Evolutionary conservation across 306 rosid genomes (phyloP), one percentile per base, ranked within the genome.

Genomic region (Nissolia schottii): DNA sequence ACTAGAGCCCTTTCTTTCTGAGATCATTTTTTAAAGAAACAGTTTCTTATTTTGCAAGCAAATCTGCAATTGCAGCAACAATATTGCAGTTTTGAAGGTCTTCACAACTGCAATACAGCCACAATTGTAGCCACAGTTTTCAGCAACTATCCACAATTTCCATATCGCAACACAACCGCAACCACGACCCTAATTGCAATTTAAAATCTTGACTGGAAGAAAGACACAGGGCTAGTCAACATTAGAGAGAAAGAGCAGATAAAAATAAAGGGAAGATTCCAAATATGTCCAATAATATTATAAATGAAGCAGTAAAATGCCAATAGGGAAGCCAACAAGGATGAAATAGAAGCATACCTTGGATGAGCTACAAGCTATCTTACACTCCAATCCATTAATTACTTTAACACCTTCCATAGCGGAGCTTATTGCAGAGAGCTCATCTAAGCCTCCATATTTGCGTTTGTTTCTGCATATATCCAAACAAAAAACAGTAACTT

Each of bases 381-480:
- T 95, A 75, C 99, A 91, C 85, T 95, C 99, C 86, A 95, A 84
- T 72, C 99, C 99, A 78, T 95, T 91, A 62, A 82, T 77, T 50
- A 88, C 72, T 71, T 84, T 67, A 64, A 85, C 90, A 59, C 92
- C 95, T 66, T 91, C 97, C 96, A 89, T 89, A 71, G 87, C 91
- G 38, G 53, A 35, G 73, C 85, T 67, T 25, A 75, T 70, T 14
- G 92, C 90, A 59, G 97, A 82, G 35, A 77, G 85, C 59, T 95
- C 99, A 69, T 88, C 97, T 38, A 73, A 75, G 54, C 69, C 61
- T 64, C 84, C 85, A 71, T 68, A 79, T 48, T 70, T 70, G 63
- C 81, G 82, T 78, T 81, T 95, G 85, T 89, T 95, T 87, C 99
- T 95, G 87, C 76, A 67, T 22, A 48, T 6, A 80, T 13, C 22